Evolutionary conservation across 441 rosid species (phyloP).

Genomic region (Arabidopsis hybrid): DNA sequence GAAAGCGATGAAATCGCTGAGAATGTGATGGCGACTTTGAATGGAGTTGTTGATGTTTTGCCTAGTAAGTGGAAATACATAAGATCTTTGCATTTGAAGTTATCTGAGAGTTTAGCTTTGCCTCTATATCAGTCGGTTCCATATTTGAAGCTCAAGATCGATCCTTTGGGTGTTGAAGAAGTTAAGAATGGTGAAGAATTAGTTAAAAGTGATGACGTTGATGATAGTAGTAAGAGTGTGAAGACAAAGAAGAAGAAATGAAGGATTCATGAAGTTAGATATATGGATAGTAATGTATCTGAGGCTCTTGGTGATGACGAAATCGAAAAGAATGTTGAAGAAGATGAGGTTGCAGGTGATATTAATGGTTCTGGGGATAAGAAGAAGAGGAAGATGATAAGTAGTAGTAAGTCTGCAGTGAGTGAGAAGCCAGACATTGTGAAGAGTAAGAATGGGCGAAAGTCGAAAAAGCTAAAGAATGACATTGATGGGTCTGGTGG

Average conservation of each 20-base stretch:
- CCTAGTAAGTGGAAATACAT: constrained; percentile 76
- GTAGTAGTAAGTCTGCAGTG: not conserved
- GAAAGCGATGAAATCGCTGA: constrained; percentile 49
- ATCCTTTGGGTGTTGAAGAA: constrained; percentile 39
- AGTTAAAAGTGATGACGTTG: constrained; percentile 36
- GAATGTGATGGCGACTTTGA: constrained; percentile 66
- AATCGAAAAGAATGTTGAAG: constrained; percentile 42
- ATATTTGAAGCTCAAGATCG: constrained; percentile 70
- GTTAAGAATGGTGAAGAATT: not conserved
- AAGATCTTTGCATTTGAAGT: constrained; percentile 77
- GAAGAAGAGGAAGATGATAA: constrained; percentile 1
- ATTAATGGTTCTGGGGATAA: not conserved
- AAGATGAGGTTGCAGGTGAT: constrained; percentile 7
- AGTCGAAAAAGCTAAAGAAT: not conserved
- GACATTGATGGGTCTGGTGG: not conserved
- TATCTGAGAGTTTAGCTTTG: constrained; percentile 76
- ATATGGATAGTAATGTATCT: constrained; percentile 58
- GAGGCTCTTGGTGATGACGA: constrained; percentile 47
- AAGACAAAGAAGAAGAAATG: constrained; percentile 63
- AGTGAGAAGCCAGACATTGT: not conserved
- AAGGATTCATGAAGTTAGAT: constrained; percentile 67
- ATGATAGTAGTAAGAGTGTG: constrained; percentile 23
- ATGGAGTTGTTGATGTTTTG: constrained; percentile 62
- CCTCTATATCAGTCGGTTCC: constrained; percentile 76
- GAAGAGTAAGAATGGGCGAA: not conserved